Conservation (phyloP, 345 rosid species). For the Raphanus sativus region DNA sequence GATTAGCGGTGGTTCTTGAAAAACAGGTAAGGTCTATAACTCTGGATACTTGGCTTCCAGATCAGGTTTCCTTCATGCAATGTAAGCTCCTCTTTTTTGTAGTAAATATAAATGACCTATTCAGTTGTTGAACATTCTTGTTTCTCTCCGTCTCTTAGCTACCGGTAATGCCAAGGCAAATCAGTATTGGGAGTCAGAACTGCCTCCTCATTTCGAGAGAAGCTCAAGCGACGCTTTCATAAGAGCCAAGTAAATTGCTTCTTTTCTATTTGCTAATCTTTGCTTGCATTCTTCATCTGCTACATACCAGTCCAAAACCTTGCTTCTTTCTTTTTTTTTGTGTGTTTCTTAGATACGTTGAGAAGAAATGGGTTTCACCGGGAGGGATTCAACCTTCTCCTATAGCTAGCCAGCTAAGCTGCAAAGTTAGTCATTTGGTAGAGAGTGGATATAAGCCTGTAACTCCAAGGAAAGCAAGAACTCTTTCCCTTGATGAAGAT, state of each 20-base stretch:
- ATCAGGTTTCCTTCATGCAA: constrained; percentile 77
- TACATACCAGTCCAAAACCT: too few relatives aligned
- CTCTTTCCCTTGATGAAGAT: constrained; percentile 63
- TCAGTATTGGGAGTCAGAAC: constrained; percentile 88
- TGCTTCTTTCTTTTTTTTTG: too few relatives aligned
- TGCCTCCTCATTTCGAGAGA: constrained; percentile 74
- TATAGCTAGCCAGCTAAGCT: constrained; percentile 14
- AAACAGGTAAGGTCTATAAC: constrained; percentile 91
- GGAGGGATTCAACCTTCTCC: constrained; percentile 41
- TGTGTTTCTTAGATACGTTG: constrained; percentile 52
- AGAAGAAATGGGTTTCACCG: constrained; percentile 68
- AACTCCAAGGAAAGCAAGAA: constrained; percentile 45
- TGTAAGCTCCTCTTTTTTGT: constrained; percentile 50
- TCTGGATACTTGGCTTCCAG: constrained; percentile 98
- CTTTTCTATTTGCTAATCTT: not conserved
- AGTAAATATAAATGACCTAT: not conserved
- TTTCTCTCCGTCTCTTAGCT: constrained; percentile 42
- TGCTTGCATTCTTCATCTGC: not conserved
- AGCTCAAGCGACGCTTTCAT: constrained; percentile 70
- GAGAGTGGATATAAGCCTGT: constrained; percentile 37
- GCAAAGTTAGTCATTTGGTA: constrained; percentile 24
- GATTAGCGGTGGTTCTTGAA: not conserved
- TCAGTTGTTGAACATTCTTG: constrained; percentile 3
- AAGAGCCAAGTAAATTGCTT: constrained; percentile 70
- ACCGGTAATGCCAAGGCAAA: constrained; percentile 83